phyloP scores from a whole-genome alignment of 2,329 filamentous ascomycete genomes.

The Alternaria gansuensis region DNA sequence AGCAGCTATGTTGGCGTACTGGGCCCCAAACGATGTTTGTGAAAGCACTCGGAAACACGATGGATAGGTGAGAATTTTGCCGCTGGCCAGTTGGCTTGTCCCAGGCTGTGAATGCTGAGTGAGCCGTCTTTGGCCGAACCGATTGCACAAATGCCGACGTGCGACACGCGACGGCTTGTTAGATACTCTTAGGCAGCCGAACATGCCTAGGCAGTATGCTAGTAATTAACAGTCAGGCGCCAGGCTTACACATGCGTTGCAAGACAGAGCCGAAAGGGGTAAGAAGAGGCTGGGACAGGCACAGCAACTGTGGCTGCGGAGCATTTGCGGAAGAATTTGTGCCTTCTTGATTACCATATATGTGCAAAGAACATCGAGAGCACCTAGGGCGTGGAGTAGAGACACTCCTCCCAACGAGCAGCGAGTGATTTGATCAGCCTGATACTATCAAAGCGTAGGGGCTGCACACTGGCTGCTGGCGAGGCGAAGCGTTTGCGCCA shows the following conservation, averaged over 20 bases:
- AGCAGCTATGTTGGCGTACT: constrained; percentile 7
- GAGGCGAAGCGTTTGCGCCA: background rate
- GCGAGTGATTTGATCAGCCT: no score
- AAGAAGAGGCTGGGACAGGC: constrained; percentile 4
- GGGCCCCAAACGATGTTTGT: background rate
- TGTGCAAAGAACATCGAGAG: background rate
- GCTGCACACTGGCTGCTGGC: background rate
- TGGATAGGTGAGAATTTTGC: constrained; percentile 19
- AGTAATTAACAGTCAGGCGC: background rate
- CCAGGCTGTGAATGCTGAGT: constrained; percentile 6
- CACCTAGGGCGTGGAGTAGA: background rate
- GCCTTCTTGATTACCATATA: background rate
- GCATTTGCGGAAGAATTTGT: background rate
- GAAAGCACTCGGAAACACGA: constrained; percentile 8
- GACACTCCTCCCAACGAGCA: no score
- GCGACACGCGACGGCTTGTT: constrained; percentile 3
- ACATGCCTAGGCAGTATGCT: background rate
- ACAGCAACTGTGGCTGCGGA: background rate
- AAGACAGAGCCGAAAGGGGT: background rate
- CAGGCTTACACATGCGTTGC: constrained; percentile 10
- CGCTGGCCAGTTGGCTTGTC: constrained; percentile 18
- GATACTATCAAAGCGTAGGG: background rate
- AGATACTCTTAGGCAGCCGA: background rate
- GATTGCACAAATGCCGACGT: constrained; percentile 5
- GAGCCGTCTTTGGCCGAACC: constrained; percentile 2